phyloP scores from a whole-genome alignment of 495 filamentous ascomycete genomes.

The Aspergillus egyptiacus region DNA sequence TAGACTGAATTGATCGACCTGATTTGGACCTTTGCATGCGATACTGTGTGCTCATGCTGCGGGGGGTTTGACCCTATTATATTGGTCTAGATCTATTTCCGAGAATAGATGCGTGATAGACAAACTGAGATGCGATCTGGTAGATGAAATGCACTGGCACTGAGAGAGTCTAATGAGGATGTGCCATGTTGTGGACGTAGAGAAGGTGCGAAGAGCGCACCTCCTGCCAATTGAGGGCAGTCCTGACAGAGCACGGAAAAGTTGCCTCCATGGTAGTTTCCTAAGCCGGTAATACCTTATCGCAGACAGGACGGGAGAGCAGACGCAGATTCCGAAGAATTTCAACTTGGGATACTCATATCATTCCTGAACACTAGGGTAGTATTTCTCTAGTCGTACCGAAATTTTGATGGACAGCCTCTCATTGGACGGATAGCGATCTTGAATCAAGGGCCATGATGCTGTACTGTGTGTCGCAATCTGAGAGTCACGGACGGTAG shows the following conservation, averaged over 20 bases:
- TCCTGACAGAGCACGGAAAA: not conserved
- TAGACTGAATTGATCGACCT: slow-evolving; percentile 50
- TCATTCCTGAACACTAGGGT: too few relatives aligned
- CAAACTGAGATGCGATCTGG: slow-evolving; percentile 2
- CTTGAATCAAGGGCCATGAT: too few relatives aligned
- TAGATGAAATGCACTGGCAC: too few relatives aligned
- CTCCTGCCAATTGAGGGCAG: not conserved
- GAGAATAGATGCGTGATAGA: slow-evolving; percentile 17
- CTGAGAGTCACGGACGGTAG: too few relatives aligned
- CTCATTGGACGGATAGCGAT: too few relatives aligned
- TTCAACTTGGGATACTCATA: too few relatives aligned
- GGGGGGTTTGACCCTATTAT: slow-evolving; percentile 22
- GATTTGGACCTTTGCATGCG: slow-evolving; percentile 58
- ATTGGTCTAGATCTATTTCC: slow-evolving; percentile 20
- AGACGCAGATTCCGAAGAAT: not conserved
- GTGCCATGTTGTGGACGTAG: not conserved
- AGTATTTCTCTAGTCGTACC: too few relatives aligned
- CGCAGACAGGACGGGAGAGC: not conserved
- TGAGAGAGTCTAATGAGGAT: not conserved
- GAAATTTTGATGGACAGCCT: too few relatives aligned
- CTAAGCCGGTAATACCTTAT: not conserved
- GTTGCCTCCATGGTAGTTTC: not conserved
- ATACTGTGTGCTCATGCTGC: slow-evolving; percentile 30
- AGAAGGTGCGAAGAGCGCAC: not conserved
- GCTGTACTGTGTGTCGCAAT: too few relatives aligned